phyloP scores from a whole-genome alignment of 2,329 filamentous ascomycete species.

The Alternaria arbusti region DNA sequence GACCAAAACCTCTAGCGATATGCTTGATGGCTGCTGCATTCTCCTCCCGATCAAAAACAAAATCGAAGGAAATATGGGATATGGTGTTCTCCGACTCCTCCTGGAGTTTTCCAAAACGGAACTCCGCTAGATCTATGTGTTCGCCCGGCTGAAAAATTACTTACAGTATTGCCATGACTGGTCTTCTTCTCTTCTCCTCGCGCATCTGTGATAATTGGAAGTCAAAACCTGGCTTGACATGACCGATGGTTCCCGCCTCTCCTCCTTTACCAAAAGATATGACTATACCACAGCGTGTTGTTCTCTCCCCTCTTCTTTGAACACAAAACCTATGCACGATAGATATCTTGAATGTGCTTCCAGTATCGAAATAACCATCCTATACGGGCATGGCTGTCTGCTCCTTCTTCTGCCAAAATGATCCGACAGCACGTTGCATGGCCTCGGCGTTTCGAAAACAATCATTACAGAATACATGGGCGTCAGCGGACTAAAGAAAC shows the following conservation, averaged over 20 bases:
- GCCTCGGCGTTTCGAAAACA: background rate
- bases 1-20: no score
- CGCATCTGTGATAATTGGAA: background rate
- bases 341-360: background rate
- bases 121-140: background rate
- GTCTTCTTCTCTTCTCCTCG: background rate
- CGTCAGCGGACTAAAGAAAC: background rate
- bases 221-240: fast-evolving
- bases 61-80: background rate
- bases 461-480: background rate
- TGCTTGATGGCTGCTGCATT: no score
- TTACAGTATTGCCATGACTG: background rate
- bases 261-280: background rate
- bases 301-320: no score
- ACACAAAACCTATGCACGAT: no score
- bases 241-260: fast-evolving
- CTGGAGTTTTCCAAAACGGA: background rate
- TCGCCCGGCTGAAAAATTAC: background rate
- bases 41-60: background rate
- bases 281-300: no score
- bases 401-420: no score
- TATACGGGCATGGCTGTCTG: no score
- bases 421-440: no score
- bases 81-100: background rate
- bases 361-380: no score